These are phyloP conservation scores for Sporisorium iseilematis-ciliati DNA, from an alignment of 1,284 basidiomycete genomes.

Conservation along the genomic window DNA sequence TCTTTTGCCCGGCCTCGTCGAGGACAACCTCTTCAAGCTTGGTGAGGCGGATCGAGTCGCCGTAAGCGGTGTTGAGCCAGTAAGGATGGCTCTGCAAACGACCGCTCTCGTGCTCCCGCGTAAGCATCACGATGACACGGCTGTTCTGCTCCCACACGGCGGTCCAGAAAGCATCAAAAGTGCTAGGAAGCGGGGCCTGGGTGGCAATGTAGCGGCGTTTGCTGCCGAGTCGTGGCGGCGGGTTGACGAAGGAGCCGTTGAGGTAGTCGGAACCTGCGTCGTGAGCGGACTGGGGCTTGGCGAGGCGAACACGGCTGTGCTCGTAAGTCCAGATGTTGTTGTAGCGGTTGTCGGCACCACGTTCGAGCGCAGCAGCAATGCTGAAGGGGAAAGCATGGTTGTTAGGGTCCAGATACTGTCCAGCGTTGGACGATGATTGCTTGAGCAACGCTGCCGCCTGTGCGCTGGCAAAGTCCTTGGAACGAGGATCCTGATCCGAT, in stretches of 20 bases:
- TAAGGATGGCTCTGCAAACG: slow-evolving; percentile 91
- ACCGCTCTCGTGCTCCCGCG: slow-evolving; percentile 88
- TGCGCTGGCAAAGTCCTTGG: slow-evolving; percentile 41
- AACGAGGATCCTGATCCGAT: slow-evolving; percentile 49
- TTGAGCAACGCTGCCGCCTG: slow-evolving; percentile 30
- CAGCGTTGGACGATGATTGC: slow-evolving; percentile 16
- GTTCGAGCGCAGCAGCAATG: slow-evolving; percentile 94
- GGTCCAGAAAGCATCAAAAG: slow-evolving; percentile 93
- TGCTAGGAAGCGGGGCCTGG: slow-evolving; percentile 91
- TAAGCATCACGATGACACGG: slow-evolving; percentile 79
- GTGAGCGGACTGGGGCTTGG: slow-evolving; percentile 26
- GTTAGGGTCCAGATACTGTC: slow-evolving; percentile 14
- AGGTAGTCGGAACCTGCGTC: slow-evolving; percentile 64
- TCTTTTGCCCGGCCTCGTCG: slow-evolving; percentile 34
- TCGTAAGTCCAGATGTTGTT: slow-evolving; percentile 98
- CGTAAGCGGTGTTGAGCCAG: slow-evolving; percentile 82
- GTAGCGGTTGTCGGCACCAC: slow-evolving; percentile 85
- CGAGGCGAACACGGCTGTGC: slow-evolving; percentile 73
- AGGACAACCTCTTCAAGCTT: slow-evolving; percentile 56
- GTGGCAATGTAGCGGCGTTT: slow-evolving; percentile 87
- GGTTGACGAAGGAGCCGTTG: slow-evolving; percentile 65
- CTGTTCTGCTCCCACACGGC: slow-evolving; percentile 74
- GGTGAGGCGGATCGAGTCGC: slow-evolving; percentile 71
- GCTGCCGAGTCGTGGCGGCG: slow-evolving; percentile 51
- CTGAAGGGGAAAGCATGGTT: slow-evolving; percentile 79